These are phyloP conservation scores for Debaryomyces castellii DNA, from an alignment of 805 yeast genomes.

Conservation along the genomic window DNA sequence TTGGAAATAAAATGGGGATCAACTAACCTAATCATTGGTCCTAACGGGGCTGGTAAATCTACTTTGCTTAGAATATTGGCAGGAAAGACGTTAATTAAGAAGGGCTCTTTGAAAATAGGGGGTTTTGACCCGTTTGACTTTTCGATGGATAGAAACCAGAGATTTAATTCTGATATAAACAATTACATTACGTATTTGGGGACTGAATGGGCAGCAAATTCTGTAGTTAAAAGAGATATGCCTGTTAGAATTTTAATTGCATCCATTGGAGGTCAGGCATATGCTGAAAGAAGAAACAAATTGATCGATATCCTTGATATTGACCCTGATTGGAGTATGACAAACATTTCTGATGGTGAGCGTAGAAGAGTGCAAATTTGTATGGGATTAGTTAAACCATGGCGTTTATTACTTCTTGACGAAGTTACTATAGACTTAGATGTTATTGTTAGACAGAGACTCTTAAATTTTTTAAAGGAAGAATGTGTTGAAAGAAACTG, in stretches of 20 bases:
- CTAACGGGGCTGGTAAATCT: slow-evolving; percentile 97
- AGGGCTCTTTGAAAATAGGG: slow-evolving; percentile 69
- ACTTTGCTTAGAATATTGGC: slow-evolving; percentile 82
- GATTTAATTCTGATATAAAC: slow-evolving; percentile 44
- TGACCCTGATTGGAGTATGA: slow-evolving; percentile 90
- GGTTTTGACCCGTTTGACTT: slow-evolving; percentile 82
- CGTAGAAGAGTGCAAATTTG: slow-evolving; percentile 89
- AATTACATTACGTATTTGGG: slow-evolving; percentile 77
- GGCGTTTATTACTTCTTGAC: slow-evolving; percentile 84
- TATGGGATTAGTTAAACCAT: slow-evolving; percentile 90
- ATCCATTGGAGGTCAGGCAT: slow-evolving; percentile 71
- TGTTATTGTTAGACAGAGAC: slow-evolving; percentile 79
- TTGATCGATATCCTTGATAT: slow-evolving; percentile 79
- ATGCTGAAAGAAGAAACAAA: slow-evolving; percentile 71
- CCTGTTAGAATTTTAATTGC: slow-evolving; percentile 77
- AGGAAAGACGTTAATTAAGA: slow-evolving; percentile 82
- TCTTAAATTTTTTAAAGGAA: slow-evolving; percentile 65
- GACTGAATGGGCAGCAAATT: slow-evolving; percentile 96
- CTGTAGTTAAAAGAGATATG: slow-evolving; percentile 86
- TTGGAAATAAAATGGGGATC: slow-evolving; percentile 67
- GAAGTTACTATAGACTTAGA: slow-evolving; percentile 97
- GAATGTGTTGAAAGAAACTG: slow-evolving; percentile 73
- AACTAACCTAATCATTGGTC: slow-evolving; percentile 80
- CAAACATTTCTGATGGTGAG: slow-evolving; percentile 89
- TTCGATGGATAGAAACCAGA: slow-evolving; percentile 49